These are phyloP conservation scores for Plasmodium vivax DNA, from an alignment of 169 alveolate genomes.

Conservation along the genomic window DNA sequence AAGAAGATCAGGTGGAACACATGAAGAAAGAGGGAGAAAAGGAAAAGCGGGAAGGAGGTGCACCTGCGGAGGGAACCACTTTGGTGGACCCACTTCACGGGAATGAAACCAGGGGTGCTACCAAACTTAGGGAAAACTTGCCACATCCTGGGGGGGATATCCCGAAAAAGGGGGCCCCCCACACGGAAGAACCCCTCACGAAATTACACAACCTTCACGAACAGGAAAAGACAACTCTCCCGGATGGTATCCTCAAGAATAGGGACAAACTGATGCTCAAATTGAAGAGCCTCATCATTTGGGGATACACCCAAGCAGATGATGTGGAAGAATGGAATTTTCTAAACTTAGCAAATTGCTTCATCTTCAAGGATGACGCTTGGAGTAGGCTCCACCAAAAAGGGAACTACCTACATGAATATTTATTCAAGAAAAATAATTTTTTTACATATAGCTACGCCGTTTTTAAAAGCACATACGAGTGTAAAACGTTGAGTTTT, in stretches of 20 bases:
- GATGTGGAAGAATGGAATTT: conserved; percentile 46
- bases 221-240: not conserved
- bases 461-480: conserved; percentile 33
- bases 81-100: not conserved
- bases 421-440: conserved; percentile 10
- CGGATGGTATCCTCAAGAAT: not conserved
- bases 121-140: not conserved
- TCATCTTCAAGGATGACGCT: conserved; percentile 21
- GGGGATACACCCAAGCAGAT: conserved; percentile 55
- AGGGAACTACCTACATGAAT: not conserved
- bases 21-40: not conserved
- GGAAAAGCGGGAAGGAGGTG: not conserved
- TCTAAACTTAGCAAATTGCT: conserved; percentile 36
- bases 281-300: conserved; percentile 30
- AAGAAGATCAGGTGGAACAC: not conserved
- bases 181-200: not conserved
- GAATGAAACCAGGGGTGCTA: not conserved
- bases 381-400: not conserved
- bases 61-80: not conserved
- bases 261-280: conserved; percentile 3
- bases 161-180: not conserved
- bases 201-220: not conserved
- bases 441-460: conserved; percentile 29
- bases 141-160: not conserved
- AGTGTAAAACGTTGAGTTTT: conserved; percentile 17